A percentile compares a stretch with the other conserved stretches of the same genome.
phyloP scores from a whole-genome alignment of 2,329 filamentous ascomycete genomes.

The Phaeoacremonium minimum region DNA sequence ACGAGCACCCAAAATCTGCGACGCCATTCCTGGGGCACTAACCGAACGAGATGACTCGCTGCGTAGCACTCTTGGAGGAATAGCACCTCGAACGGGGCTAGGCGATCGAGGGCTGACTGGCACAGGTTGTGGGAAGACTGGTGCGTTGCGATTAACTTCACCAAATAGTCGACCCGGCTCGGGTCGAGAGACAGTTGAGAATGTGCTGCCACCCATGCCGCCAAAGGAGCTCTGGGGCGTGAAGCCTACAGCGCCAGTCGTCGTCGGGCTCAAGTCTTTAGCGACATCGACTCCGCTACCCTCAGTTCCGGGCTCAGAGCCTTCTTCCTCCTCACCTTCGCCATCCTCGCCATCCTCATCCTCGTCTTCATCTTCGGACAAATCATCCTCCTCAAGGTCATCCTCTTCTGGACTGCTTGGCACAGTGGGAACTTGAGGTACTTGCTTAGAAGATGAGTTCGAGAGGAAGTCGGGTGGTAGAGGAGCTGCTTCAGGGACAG shows the following conservation, averaged over 20 bases:
- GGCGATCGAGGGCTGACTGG: conserved; percentile 65
- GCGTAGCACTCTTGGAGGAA: conserved; percentile 44
- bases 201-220: conserved; percentile 38
- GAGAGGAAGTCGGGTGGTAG: conserved; percentile 28
- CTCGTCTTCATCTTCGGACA: conserved; percentile 29
- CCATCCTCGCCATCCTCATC: conserved; percentile 35
- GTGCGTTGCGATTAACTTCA: conserved; percentile 44
- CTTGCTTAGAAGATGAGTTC: conserved; percentile 21
- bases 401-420: conserved; percentile 17
- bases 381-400: conserved; percentile 23
- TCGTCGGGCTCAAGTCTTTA: conserved; percentile 56
- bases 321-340: conserved; percentile 40
- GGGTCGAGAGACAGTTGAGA: conserved; percentile 40
- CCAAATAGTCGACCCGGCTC: conserved; percentile 50
- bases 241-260: conserved; percentile 42
- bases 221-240: conserved; percentile 58
- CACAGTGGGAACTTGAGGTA: conserved; percentile 25
- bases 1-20: conserved; percentile 41
- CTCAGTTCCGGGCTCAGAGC: conserved; percentile 40
- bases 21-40: conserved; percentile 56
- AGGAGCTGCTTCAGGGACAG: conserved; percentile 16
- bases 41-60: conserved; percentile 52
- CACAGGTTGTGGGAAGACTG: conserved; percentile 49
- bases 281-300: conserved; percentile 62
- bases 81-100: conserved; percentile 61